Evolutionary conservation across 2,329 filamentous ascomycete species (phyloP).

Genomic region (Neoscytalidium dimidiatum): DNA sequence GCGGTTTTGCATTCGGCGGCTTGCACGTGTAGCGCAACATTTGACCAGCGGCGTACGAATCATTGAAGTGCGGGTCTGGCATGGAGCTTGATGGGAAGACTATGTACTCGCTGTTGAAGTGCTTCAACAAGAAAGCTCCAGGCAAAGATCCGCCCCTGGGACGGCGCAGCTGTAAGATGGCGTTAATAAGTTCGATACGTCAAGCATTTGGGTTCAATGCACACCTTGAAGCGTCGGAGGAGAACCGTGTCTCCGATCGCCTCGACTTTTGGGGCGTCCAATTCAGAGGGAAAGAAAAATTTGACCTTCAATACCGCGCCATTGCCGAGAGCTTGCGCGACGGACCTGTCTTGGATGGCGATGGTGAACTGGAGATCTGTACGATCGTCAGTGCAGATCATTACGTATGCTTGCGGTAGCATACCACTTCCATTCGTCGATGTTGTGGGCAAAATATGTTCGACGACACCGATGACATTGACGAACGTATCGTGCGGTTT

Average conservation of each 20-base stretch:
- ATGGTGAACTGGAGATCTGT: slow-evolving; percentile 7
- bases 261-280: slow-evolving; percentile 45
- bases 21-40: not conserved
- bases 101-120: slow-evolving; percentile 2
- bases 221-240: slow-evolving; percentile 43
- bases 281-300: not conserved
- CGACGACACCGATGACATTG: slow-evolving; percentile 16
- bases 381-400: not conserved
- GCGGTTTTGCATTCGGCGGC: not conserved
- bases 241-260: slow-evolving; percentile 65
- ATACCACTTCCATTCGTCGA: not conserved
- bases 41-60: slow-evolving; percentile 26
- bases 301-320: not conserved
- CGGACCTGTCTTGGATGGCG: slow-evolving; percentile 27
- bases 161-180: not conserved
- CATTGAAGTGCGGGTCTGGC: slow-evolving; percentile 29
- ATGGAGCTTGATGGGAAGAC: slow-evolving; percentile 30
- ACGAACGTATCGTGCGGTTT: not conserved
- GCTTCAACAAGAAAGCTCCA: not conserved
- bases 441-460: not conserved
- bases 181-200: too few relatives aligned
- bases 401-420: not conserved
- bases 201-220: not conserved
- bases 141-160: not conserved
- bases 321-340: not conserved